Percentiles rank a stretch among this genome's conserved stretches.
phyloP scores from a whole-genome alignment of 2,329 filamentous ascomycete genomes.

The Eutypella sp. region DNA sequence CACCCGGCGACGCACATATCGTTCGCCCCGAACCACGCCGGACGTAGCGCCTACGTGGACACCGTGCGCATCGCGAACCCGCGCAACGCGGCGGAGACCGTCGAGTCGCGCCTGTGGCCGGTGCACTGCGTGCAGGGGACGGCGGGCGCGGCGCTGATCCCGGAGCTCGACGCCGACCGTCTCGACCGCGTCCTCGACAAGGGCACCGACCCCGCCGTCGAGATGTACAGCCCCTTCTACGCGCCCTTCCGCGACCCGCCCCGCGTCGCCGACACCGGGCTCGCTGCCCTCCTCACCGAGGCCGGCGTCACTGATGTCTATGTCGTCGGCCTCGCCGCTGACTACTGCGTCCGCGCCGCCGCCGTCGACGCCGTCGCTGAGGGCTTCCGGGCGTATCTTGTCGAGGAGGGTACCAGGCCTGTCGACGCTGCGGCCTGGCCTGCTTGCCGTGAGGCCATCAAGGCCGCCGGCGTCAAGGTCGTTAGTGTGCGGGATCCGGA shows the following conservation, averaged over 20 bases:
- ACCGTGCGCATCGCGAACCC: constrained; percentile 63
- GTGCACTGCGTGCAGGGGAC: constrained; percentile 79
- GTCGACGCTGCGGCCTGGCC: constrained; percentile 62
- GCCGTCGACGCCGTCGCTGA: constrained; percentile 71
- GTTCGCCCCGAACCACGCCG: constrained; percentile 74
- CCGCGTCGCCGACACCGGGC: constrained; percentile 55
- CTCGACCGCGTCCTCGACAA: constrained; percentile 72
- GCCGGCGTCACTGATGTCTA: constrained; percentile 71
- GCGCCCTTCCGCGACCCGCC: constrained; percentile 69
- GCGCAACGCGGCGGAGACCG: constrained; percentile 53
- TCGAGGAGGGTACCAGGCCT: constrained; percentile 72
- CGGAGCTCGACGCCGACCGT: constrained; percentile 57
- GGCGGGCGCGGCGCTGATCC: constrained; percentile 65
- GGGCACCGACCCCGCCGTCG: constrained; percentile 66
- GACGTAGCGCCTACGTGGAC: constrained; percentile 64
- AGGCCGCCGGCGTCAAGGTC: constrained; percentile 55
- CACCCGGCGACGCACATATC: constrained; percentile 82
- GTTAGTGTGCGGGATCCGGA: constrained; percentile 53
- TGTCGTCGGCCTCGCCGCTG: constrained; percentile 78
- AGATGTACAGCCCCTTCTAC: constrained; percentile 93
- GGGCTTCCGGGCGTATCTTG: constrained; percentile 71
- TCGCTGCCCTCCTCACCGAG: constrained; percentile 53
- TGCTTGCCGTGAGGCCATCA: constrained; percentile 47
- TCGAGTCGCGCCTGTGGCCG: constrained; percentile 76
- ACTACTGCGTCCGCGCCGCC: constrained; percentile 83